phyloP scores from a whole-genome alignment of 768 basidiomycete genomes.

The Favolaschia claudopus region DNA sequence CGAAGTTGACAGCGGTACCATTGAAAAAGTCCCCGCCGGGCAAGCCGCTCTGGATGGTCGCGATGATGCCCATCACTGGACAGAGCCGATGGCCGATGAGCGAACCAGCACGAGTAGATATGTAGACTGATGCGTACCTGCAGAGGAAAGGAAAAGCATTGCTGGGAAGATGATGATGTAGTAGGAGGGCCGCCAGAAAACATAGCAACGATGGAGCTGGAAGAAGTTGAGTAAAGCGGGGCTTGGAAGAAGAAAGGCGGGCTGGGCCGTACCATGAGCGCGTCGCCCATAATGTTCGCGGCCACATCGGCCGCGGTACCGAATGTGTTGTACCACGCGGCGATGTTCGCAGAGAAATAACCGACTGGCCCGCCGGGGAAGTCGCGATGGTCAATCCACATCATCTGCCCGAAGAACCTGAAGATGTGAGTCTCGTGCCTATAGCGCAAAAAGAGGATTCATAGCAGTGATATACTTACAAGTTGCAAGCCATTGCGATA shows the following conservation, averaged over 20 bases:
- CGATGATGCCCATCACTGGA: slow-evolving; percentile 33
- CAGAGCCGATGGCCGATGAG: neutral
- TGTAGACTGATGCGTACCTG: too few relatives aligned
- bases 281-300: slow-evolving; percentile 43
- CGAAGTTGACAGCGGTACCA: slow-evolving; percentile 32
- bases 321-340: slow-evolving; percentile 39
- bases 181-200: slow-evolving; percentile 31
- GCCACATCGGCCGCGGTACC: slow-evolving; percentile 31
- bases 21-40: slow-evolving; percentile 36
- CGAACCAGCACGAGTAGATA: neutral
- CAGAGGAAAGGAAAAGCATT: slow-evolving; percentile 19
- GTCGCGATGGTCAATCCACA: slow-evolving; percentile 40
- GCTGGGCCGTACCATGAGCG: too few relatives aligned
- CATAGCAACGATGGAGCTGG: slow-evolving; percentile 44
- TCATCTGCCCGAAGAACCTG: slow-evolving; percentile 16
- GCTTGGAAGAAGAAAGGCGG: too few relatives aligned
- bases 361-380: slow-evolving; percentile 40
- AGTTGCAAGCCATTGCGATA: too few relatives aligned
- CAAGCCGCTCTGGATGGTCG: slow-evolving; percentile 31
- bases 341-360: slow-evolving; percentile 32
- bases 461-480: too few relatives aligned
- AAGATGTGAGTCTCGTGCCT: too few relatives aligned
- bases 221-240: too few relatives aligned
- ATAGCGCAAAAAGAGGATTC: too few relatives aligned
- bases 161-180: slow-evolving; percentile 17